Conservation (phyloP, 139 green algal genomes). For the Chlorella sp. region DNA sequence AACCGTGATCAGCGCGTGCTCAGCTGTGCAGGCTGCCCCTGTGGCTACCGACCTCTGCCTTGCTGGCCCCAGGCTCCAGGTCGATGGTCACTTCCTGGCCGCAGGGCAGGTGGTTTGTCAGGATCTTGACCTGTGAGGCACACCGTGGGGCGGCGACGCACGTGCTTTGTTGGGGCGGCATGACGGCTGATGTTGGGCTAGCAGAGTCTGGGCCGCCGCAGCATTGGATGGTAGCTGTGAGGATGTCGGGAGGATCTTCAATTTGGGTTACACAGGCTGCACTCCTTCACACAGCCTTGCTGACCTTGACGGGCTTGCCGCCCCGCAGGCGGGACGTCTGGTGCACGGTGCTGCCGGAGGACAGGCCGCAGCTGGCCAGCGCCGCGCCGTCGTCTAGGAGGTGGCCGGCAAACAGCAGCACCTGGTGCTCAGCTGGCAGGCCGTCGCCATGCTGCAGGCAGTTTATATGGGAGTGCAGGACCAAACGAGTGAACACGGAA, state of each 20-base stretch:
- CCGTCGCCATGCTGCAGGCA: slow-evolving; percentile 40
- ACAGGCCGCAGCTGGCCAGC: slow-evolving; percentile 18
- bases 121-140: slow-evolving; percentile 55
- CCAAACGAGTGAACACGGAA: slow-evolving; percentile 17
- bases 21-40: not conserved
- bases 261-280: too few relatives aligned
- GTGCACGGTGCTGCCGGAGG: slow-evolving; percentile 23
- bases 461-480: not conserved
- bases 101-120: slow-evolving; percentile 66
- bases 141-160: too few relatives aligned
- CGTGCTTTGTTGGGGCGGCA: too few relatives aligned
- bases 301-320: slow-evolving; percentile 44
- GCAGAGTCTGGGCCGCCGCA: too few relatives aligned
- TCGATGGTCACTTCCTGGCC: slow-evolving; percentile 63
- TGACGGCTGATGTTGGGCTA: too few relatives aligned
- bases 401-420: slow-evolving; percentile 38
- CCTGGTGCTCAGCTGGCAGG: slow-evolving; percentile 49
- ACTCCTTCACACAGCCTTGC: not conserved
- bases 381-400: slow-evolving; percentile 31
- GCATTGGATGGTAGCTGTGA: too few relatives aligned
- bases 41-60: slow-evolving; percentile 11
- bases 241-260: too few relatives aligned
- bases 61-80: slow-evolving; percentile 44
- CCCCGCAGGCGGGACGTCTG: slow-evolving; percentile 30
- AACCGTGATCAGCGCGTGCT: not conserved